phyloP scores from a whole-genome alignment of 805 yeast genomes.

The Myxozyma neglecta region DNA sequence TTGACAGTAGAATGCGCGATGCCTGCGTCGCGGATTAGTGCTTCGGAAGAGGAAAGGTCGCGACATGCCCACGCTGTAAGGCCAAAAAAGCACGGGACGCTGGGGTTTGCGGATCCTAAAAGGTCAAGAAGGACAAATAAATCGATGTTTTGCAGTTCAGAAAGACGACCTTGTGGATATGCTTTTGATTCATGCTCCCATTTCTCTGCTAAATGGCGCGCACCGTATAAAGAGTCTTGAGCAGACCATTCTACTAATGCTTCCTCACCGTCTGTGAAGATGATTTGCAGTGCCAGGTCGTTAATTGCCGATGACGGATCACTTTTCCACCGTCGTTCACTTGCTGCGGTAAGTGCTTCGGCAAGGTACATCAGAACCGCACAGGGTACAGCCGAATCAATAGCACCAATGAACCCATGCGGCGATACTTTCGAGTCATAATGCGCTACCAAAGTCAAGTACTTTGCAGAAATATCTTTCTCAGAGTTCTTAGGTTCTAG shows the following conservation, averaged over 20 bases:
- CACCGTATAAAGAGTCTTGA: constrained; percentile 57
- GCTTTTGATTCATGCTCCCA: constrained; percentile 39
- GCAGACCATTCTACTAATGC: constrained; percentile 55
- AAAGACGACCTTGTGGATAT: constrained; percentile 22
- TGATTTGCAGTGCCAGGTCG: constrained; percentile 46
- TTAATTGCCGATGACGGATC: not conserved
- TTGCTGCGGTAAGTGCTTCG: constrained; percentile 34
- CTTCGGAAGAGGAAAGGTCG: constrained; percentile 44
- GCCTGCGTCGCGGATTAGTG: constrained; percentile 29
- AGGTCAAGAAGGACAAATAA: constrained; percentile 53
- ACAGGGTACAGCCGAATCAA: constrained; percentile 60
- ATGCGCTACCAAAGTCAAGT: constrained; percentile 49
- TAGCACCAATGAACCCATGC: constrained; percentile 60
- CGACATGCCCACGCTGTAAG: constrained; percentile 45
- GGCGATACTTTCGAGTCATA: constrained; percentile 54
- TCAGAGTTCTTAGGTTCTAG: constrained; percentile 32
- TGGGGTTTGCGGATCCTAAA: constrained; percentile 45
- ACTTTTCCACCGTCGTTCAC: constrained; percentile 32
- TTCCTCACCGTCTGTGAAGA: constrained; percentile 65
- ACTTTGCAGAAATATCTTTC: not conserved
- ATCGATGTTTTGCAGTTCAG: constrained; percentile 43
- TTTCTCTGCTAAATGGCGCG: constrained; percentile 49
- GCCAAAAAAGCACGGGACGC: constrained; percentile 48
- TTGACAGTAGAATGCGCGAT: constrained; percentile 9
- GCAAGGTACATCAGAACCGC: constrained; percentile 52